Conservation (phyloP, 192 early-diverging fungal genomes). For the Coemansia sp. region DNA sequence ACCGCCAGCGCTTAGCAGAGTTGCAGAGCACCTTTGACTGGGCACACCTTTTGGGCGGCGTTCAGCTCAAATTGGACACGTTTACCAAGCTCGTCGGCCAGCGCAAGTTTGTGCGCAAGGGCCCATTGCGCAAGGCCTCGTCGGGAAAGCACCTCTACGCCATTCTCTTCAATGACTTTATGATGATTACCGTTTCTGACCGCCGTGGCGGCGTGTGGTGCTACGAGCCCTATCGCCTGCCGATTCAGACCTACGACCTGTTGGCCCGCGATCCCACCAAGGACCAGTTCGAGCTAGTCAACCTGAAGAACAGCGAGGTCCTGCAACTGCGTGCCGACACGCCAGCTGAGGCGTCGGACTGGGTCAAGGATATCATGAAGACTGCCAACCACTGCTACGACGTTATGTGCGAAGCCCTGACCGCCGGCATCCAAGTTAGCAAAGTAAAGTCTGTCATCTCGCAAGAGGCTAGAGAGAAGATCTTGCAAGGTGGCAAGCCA, state of each 20-base stretch:
- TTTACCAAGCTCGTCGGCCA: constrained; percentile 56
- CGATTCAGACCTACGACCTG: constrained; percentile 56
- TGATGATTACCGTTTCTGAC: constrained; percentile 57
- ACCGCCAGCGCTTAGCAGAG: constrained; percentile 51
- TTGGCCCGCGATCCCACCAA: constrained; percentile 51
- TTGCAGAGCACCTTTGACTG: constrained; percentile 57
- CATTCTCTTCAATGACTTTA: constrained; percentile 59
- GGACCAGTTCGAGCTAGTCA: constrained; percentile 58
- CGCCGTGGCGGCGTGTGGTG: constrained; percentile 51
- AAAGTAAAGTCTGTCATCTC: constrained; percentile 58
- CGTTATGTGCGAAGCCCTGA: constrained; percentile 52
- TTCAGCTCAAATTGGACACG: constrained; percentile 54
- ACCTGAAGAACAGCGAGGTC: constrained; percentile 52
- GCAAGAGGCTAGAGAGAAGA: constrained; percentile 45
- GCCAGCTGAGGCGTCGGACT: constrained; percentile 40
- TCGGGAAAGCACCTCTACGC: constrained; percentile 56
- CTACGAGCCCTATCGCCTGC: constrained; percentile 55
- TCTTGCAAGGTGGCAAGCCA: constrained; percentile 51
- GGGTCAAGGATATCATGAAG: constrained; percentile 55
- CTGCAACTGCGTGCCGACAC: constrained; percentile 55
- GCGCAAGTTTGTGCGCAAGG: constrained; percentile 58
- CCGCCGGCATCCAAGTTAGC: constrained; percentile 57
- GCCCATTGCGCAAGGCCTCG: constrained; percentile 54
- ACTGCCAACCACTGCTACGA: constrained; percentile 54
- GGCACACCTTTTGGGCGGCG: constrained; percentile 53